Evolutionary conservation across 768 basidiomycete species (phyloP).

Genomic region (Tulasnella calospora): DNA sequence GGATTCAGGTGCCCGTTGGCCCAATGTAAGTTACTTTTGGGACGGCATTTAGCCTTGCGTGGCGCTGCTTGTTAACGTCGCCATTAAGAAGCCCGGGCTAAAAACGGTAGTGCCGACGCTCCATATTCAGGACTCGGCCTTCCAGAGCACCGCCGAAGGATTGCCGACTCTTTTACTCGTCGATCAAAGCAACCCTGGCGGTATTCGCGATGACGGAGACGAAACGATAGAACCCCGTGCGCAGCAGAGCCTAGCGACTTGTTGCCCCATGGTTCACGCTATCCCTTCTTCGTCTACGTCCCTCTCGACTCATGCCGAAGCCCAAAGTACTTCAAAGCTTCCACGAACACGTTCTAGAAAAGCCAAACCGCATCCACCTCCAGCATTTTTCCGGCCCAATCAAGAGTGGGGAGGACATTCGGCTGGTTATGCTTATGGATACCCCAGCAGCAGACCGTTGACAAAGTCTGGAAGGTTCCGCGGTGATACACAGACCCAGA

Average conservation of each 20-base stretch:
- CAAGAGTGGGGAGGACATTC: constrained; percentile 34
- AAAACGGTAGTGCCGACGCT: background rate
- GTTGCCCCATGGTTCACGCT: background rate
- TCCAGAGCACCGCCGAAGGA: background rate
- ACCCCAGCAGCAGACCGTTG: constrained; percentile 31
- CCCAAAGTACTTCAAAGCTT: background rate
- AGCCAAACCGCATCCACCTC: constrained; percentile 24
- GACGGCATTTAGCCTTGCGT: background rate
- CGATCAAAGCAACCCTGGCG: background rate
- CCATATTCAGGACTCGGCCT: background rate
- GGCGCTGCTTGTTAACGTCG: background rate
- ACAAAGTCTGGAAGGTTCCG: background rate
- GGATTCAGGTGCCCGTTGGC: background rate
- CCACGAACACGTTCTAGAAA: background rate
- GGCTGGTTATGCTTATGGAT: constrained; percentile 37
- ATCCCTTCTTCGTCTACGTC: background rate
- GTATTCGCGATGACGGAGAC: background rate
- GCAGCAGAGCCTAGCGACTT: background rate
- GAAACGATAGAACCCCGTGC: background rate
- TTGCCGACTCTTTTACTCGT: background rate
- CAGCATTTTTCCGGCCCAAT: constrained; percentile 35
- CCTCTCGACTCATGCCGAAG: background rate
- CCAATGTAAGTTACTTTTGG: background rate
- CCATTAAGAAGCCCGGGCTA: background rate
- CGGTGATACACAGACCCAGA: background rate